Evolutionary conservation across 148 eudicot species (phyloP).

Genomic region (Spergularia bocconei): DNA sequence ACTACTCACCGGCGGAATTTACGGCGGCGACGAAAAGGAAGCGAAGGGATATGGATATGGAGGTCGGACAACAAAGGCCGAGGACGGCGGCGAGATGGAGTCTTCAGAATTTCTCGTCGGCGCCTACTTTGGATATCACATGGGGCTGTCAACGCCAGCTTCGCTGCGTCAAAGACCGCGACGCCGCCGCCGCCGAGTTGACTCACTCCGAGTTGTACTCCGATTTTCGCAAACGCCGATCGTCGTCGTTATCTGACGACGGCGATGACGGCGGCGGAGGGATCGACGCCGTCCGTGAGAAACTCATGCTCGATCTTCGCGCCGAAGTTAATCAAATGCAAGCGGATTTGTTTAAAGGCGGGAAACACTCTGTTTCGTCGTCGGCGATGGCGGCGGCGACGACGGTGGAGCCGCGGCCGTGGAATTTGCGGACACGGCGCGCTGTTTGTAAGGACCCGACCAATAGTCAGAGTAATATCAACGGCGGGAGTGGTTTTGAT

Average conservation of each 20-base stretch:
- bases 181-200: conserved; percentile 1
- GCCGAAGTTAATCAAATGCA: conserved; percentile 53
- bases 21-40: not conserved
- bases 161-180: conserved; percentile 40
- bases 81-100: conserved; percentile 21
- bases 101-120: conserved; percentile 56
- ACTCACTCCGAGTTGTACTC: not conserved
- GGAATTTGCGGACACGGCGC: conserved; percentile 71
- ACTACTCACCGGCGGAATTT: no score
- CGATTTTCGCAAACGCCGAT: conserved; percentile 19
- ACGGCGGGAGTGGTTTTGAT: conserved; percentile 25
- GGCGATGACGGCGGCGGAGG: conserved; percentile 31
- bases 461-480: conserved; percentile 6
- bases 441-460: conserved; percentile 44
- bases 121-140: conserved; percentile 38
- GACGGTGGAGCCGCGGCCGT: conserved; percentile 38
- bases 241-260: not conserved
- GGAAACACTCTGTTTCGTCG: conserved; percentile 19
- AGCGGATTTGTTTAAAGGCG: conserved; percentile 33
- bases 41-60: no score
- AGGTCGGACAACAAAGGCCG: no score
- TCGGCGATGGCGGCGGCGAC: conserved; percentile 11
- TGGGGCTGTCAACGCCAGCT: conserved; percentile 60
- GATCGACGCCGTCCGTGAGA: conserved; percentile 55
- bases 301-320: conserved; percentile 57